Base-by-base conservation (phyloP, 331 rosid genomes). In the Spiraea crenata region DNA sequence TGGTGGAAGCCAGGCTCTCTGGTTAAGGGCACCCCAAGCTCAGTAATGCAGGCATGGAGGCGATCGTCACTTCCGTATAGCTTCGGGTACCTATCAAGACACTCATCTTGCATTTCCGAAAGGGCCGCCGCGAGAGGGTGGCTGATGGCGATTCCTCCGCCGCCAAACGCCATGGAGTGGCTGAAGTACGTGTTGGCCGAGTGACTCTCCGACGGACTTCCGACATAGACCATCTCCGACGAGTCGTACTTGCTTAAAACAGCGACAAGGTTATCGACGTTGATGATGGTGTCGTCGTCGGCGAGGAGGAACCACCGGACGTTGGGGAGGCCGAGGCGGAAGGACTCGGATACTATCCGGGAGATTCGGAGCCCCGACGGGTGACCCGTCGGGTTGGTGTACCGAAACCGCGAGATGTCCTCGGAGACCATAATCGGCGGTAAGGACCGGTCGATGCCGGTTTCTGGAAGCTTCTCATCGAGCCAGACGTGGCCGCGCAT, bases 1-100 rank as follows among this genome's bases (percentile, higher is more conserved):
- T 89, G 96, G 82, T 89, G 96, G 78, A 89, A 89, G 60, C 92
- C 96, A 56, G 61, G 87, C 63, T 89, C 92, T 83, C 87, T 71
- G 31, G 80, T 77, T 58, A 89, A 72, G 3, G 96, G 96, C 73
- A 89, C 64, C 11, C 96, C 92, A 50, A 89, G 85, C 79, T 89
- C 96, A 58, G 90, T 77, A 71, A 89, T 89, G 82, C 96, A 86
- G 65, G 92, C 96, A 80, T 86, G 90, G 79, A 89, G 70, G 67
- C 92, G 82, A 76, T 89, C 96, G 71, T 89, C 96, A 14, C 96
- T 89, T n/a, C 96, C 96, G 60, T 89, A 89, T 48, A 89, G 90
- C 76, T 85, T 83, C 10, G 96, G 90, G 66, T 89, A 89, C 68
- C 96, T 83, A 56, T 87, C 92, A 17, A 89, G 85, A 74, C 92